phyloP scores from a whole-genome alignment of 345 rosid species.

The Iberis pinnata region DNA sequence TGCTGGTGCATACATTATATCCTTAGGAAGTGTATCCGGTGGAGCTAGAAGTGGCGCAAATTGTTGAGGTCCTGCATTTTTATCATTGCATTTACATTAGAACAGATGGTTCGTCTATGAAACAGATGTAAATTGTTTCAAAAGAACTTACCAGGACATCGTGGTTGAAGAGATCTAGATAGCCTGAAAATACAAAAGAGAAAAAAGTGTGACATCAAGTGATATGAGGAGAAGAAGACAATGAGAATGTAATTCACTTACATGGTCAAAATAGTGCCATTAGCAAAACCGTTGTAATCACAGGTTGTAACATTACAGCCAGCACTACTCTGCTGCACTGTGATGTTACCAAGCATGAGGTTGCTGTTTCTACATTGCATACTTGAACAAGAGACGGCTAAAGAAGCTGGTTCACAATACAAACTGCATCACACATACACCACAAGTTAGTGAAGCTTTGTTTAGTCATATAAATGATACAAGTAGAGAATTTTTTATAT shows the following conservation, averaged over 20 bases:
- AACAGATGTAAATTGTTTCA: not conserved
- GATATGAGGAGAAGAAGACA: not conserved
- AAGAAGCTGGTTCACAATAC: constrained; percentile 89
- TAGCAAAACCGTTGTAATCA: constrained; percentile 63
- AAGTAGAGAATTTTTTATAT: no score
- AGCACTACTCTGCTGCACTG: constrained; percentile 62
- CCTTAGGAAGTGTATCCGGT: constrained; percentile 53
- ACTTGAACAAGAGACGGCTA: constrained; percentile 97
- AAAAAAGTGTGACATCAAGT: not conserved
- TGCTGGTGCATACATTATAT: constrained; percentile 53
- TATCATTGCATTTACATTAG: constrained; percentile 1
- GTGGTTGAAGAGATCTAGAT: constrained; percentile 76
- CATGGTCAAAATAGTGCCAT: constrained; percentile 70
- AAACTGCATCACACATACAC: constrained; percentile 40
- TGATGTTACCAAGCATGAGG: constrained; percentile 83
- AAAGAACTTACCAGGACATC: constrained; percentile 67
- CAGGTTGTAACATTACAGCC: constrained; percentile 90
- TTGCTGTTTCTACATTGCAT: constrained; percentile 85
- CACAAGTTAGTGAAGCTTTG: not conserved
- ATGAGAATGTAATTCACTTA: constrained; percentile 27
- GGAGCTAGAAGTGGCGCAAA: constrained; percentile 80
- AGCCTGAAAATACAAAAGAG: constrained; percentile 40
- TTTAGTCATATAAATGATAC: no score
- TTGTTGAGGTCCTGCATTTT: constrained; percentile 64
- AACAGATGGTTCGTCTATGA: not conserved